Percentiles rank a stretch among this genome's conserved stretches.
phyloP scores from a whole-genome alignment of 768 basidiomycete genomes.

The Pleurotus eryngii region DNA sequence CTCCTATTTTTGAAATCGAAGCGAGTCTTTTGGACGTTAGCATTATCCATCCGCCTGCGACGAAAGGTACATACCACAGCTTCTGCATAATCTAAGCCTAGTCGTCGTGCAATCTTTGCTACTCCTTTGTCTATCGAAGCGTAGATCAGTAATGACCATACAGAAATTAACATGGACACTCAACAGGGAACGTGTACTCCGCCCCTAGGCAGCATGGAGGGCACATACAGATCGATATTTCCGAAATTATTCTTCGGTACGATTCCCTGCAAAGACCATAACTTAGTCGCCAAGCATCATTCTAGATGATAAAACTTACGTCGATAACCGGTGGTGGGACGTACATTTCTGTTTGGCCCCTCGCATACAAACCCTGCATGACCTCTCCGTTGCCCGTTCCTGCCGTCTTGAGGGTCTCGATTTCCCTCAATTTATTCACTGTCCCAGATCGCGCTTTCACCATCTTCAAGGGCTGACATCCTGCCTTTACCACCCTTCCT shows the following conservation, averaged over 20 bases:
- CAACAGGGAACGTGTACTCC: conserved; percentile 87
- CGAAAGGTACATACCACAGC: conserved; percentile 66
- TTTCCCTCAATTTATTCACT: conserved; percentile 68
- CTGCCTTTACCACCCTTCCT: conserved; percentile 69
- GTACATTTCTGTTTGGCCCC: conserved; percentile 81
- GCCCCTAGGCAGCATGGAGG: conserved; percentile 90
- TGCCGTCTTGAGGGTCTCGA: conserved; percentile 41
- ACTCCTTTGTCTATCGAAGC: conserved; percentile 67
- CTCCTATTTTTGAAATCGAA: conserved; percentile 95
- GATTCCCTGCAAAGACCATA: conserved; percentile 57
- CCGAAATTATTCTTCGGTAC: conserved; percentile 96
- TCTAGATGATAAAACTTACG: conserved; percentile 43
- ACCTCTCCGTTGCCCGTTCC: conserved; percentile 48
- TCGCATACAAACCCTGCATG: conserved; percentile 86
- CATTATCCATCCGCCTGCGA: conserved; percentile 3
- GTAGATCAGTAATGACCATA: conserved; percentile 9
- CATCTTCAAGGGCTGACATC: conserved; percentile 85
- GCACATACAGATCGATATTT: conserved; percentile 94
- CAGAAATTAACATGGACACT: conserved; percentile 27
- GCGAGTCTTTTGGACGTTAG: conserved; percentile 61
- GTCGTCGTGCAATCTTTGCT: conserved; percentile 81
- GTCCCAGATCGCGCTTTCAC: conserved; percentile 85
- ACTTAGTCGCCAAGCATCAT: neutral
- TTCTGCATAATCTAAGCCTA: conserved; percentile 90
- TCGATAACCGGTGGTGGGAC: conserved; percentile 77